phyloP scores from a whole-genome alignment of 345 rosid species.

The Rhizophora mangle region DNA sequence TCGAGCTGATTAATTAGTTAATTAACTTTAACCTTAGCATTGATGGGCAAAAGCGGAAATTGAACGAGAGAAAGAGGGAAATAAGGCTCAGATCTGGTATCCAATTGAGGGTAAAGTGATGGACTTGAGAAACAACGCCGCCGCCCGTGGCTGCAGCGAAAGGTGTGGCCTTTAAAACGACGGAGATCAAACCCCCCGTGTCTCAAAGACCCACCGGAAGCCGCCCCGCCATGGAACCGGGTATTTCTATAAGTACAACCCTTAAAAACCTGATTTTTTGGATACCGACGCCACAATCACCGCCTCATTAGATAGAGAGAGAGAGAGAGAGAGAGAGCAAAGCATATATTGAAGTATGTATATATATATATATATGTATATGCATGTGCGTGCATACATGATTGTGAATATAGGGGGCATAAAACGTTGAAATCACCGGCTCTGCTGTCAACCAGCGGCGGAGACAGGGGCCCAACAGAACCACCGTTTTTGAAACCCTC shows the following conservation, averaged over 20 bases:
- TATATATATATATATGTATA: background rate
- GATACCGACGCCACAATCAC: background rate
- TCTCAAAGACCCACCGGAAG: too few species aligned
- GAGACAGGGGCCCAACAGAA: background rate
- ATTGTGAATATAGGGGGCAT: background rate
- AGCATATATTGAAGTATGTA: background rate
- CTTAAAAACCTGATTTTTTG: too few species aligned
- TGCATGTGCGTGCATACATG: background rate
- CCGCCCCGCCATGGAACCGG: too few species aligned
- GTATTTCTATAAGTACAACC: too few species aligned
- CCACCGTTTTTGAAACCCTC: background rate
- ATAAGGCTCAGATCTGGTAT: slow-evolving; percentile 4
- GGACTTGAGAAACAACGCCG: too few species aligned
- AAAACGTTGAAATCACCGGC: background rate
- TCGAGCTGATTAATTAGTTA: too few species aligned
- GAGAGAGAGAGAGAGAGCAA: background rate
- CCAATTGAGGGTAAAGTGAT: too few species aligned
- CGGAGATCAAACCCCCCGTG: too few species aligned
- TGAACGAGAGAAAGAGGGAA: background rate
- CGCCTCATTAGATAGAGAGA: background rate
- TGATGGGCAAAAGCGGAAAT: background rate
- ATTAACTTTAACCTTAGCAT: background rate
- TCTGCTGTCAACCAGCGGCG: background rate
- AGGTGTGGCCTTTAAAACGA: too few species aligned
- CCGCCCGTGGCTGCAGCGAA: too few species aligned